Evolutionary conservation across 176 grass and related monocot genomes (phyloP).

Genomic region (Triticum timopheevii): DNA sequence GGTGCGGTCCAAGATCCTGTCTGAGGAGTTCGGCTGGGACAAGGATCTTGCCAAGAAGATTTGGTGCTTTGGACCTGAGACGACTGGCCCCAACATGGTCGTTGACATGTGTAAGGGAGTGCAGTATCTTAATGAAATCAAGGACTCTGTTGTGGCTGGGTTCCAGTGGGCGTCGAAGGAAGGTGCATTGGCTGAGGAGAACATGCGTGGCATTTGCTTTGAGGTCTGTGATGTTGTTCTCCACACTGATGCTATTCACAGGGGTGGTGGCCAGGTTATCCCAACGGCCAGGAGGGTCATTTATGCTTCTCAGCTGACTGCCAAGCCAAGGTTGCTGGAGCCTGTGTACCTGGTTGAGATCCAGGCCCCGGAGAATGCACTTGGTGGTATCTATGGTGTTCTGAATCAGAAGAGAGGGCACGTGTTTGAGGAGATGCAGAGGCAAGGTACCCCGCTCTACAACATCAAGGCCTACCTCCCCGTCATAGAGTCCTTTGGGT

Average conservation of each 20-base stretch:
- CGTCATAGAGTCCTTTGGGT: conserved; percentile 53
- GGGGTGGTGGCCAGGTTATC: conserved; percentile 78
- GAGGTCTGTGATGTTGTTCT: conserved; percentile 85
- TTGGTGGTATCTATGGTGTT: conserved; percentile 69
- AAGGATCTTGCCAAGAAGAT: conserved; percentile 92
- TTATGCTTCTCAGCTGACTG: conserved; percentile 69
- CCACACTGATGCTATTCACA: conserved; percentile 83
- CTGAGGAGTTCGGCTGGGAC: conserved; percentile 81
- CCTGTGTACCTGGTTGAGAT: conserved; percentile 83
- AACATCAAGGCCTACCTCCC: conserved; percentile 86
- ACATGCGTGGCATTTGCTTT: conserved; percentile 82
- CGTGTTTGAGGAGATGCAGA: conserved; percentile 66
- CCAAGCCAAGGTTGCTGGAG: conserved; percentile 75
- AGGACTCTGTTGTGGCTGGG: conserved; percentile 81
- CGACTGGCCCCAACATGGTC: conserved; percentile 76
- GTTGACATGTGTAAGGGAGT: conserved; percentile 97
- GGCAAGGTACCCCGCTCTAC: conserved; percentile 61
- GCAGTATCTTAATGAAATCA: conserved; percentile 84
- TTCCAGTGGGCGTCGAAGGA: conserved; percentile 90
- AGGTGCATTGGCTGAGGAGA: conserved; percentile 73
- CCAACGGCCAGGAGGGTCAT: conserved; percentile 74
- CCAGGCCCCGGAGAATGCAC: conserved; percentile 70
- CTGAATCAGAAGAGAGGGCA: conserved; percentile 74
- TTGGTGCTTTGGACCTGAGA: conserved; percentile 88
- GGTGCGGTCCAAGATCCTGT: conserved; percentile 58